phyloP scores from a whole-genome alignment of 345 rosid genomes.

The Alliaria petiolata region DNA sequence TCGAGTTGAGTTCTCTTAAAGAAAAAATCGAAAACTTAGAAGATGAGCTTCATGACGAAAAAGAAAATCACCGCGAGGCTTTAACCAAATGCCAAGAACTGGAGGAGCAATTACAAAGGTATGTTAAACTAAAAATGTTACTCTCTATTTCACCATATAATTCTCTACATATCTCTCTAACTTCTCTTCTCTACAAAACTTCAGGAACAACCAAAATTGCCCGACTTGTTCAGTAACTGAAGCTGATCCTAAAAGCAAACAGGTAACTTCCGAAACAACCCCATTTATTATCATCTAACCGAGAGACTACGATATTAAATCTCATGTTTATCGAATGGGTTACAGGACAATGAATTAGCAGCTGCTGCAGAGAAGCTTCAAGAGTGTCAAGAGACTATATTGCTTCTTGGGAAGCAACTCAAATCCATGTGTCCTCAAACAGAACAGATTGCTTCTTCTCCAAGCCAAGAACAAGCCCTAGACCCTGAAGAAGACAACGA shows the following conservation, averaged over 20 bases:
- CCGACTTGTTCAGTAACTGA: conserved; percentile 48
- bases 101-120: conserved; percentile 73
- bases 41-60: conserved; percentile 68
- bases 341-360: conserved; percentile 73
- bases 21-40: conserved; percentile 51
- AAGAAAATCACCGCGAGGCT: conserved; percentile 49
- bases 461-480: conserved; percentile 44
- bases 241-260: conserved; percentile 53
- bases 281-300: background rate
- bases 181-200: conserved; percentile 2
- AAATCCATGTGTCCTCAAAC: conserved; percentile 75
- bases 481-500: conserved; percentile 40
- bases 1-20: conserved; percentile 62
- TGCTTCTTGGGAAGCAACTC: conserved; percentile 89
- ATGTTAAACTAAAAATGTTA: conserved; percentile 11
- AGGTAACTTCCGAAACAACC: conserved; percentile 41
- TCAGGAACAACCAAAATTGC: conserved; percentile 48
- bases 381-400: conserved; percentile 95
- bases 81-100: conserved; percentile 71
- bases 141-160: background rate
- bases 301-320: background rate
- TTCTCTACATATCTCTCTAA: background rate
- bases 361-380: conserved; percentile 94
- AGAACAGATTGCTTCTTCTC: conserved; percentile 46
- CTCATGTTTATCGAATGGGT: background rate